Evolutionary conservation across 2,329 filamentous ascomycete genomes (phyloP), one percentile per base, ranked within the genome.

Genomic region (Fusarium sp.): DNA sequence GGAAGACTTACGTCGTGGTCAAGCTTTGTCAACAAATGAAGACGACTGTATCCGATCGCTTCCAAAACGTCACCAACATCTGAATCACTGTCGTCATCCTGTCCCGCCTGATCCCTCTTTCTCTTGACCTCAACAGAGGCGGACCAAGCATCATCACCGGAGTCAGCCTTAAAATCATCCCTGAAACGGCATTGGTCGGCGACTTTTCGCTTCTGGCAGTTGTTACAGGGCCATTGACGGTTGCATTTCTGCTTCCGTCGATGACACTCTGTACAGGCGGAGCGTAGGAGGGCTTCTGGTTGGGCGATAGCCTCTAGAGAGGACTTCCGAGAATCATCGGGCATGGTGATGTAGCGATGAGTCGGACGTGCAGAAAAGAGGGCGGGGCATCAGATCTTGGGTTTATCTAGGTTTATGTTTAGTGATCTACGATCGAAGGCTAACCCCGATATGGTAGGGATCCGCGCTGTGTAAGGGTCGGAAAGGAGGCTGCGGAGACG

Each of bases 191-290:
- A 70, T 33, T 66, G 67, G 26, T 70, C 67, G 5, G 67, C 67
- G 33, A 70, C 67, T 24, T 70, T 70, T 9, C 67, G 67, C 52
- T 66, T 70, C 52, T 70, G 67, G 6, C 67, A 70, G 17, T 10
- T 66, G 47, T 60, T 70, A 41, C 67, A 70, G 5, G 67, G 67
- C 67, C 67, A 70, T 44, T 66, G 67, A 6, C 67, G 66, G 39
- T 70, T 70, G 18, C 67, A 70, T 13, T 70, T 70, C 42, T 70
- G 67, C 60, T 70, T 70, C 6, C 67, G 59, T 4, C 67, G 67
- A 60, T 70, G 66, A 15, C 67, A 70, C 47, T 70, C 67, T 8
- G 66, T 70, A 4, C 67, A 70, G 4, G 67, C 51, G 22, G 67
- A 70, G 31, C 45, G 59, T 10, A 49, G 24, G 14, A 54, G 66